These are phyloP conservation scores for Pythium plurisporium DNA, from an alignment of 352 stramenopile species.

Conservation along the genomic window DNA sequence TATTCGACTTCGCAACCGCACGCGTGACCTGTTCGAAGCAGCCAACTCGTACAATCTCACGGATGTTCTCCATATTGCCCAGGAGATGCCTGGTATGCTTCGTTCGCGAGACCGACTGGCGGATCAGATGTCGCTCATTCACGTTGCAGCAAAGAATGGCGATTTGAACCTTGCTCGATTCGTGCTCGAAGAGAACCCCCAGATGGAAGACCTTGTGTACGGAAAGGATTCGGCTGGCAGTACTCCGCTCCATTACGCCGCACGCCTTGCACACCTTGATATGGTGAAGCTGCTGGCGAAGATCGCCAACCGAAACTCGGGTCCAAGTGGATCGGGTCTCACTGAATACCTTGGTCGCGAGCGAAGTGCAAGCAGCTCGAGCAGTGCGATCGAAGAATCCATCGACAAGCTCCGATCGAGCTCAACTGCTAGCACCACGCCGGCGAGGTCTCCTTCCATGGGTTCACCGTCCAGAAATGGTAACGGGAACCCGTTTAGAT, in stretches of 20 bases:
- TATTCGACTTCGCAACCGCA: conserved; percentile 80
- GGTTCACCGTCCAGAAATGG: conserved; percentile 18
- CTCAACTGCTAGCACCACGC: conserved; percentile 22
- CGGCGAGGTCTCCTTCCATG: conserved; percentile 2
- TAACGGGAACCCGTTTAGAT: conserved; percentile 11
- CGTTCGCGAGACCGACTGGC: conserved; percentile 68
- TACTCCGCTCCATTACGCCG: conserved; percentile 83
- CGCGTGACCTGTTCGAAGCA: conserved; percentile 69
- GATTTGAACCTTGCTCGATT: conserved; percentile 82
- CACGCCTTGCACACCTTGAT: conserved; percentile 67
- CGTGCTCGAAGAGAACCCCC: conserved; percentile 72
- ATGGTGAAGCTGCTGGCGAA: conserved; percentile 84
- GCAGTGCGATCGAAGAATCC: conserved; percentile 38
- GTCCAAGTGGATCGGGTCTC: conserved; percentile 29
- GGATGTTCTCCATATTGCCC: conserved; percentile 72
- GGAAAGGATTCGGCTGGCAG: conserved; percentile 69
- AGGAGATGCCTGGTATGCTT: conserved; percentile 77
- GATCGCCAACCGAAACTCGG: conserved; percentile 81
- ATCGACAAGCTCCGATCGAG: conserved; percentile 49
- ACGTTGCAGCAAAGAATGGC: conserved; percentile 86
- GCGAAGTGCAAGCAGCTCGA: conserved; percentile 63
- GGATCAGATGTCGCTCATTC: conserved; percentile 85
- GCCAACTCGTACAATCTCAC: conserved; percentile 77
- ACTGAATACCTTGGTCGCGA: conserved; percentile 47
- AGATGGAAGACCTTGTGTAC: conserved; percentile 85